Conservation (phyloP, 768 basidiomycete genomes). For the Sporobolomyces phaffii region DNA sequence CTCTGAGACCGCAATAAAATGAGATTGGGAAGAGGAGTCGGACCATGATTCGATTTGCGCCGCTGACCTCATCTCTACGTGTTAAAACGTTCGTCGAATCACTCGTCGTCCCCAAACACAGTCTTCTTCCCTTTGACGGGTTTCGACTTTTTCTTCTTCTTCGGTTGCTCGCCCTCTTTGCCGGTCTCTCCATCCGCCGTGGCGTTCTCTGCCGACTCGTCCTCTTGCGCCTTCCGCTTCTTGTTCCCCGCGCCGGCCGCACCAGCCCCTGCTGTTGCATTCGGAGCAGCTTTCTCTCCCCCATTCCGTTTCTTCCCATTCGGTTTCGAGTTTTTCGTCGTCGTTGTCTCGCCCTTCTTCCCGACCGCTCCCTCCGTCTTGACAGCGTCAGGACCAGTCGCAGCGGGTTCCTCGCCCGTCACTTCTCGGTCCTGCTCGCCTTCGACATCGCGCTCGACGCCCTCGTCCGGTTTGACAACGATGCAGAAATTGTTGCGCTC, state of each 20-base stretch:
- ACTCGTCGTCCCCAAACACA: neutral
- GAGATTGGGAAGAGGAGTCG: too few species aligned
- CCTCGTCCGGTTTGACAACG: constrained; percentile 17
- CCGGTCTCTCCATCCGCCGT: neutral
- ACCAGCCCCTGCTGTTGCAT: too few species aligned
- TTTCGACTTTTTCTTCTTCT: constrained; percentile 19
- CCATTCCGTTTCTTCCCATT: neutral
- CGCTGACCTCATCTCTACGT: too few species aligned
- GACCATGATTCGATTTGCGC: too few species aligned
- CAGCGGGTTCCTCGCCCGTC: neutral
- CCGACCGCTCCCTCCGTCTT: neutral
- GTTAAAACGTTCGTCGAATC: neutral
- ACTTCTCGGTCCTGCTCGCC: neutral
- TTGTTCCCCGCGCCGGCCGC: neutral
- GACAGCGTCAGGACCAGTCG: neutral
- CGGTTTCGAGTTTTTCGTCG: neutral
- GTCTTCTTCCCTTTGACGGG: constrained; percentile 12
- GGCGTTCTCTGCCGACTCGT: neutral
- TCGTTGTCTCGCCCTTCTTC: neutral
- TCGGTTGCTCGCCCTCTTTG: neutral
- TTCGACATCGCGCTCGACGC: neutral
- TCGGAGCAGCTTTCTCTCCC: neutral
- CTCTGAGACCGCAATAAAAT: too few species aligned
- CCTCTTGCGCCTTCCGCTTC: constrained; percentile 2
- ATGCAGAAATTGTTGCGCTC: constrained; percentile 40